Conservation (phyloP, 2,329 filamentous ascomycete genomes). For the Fusarium sp. region DNA sequence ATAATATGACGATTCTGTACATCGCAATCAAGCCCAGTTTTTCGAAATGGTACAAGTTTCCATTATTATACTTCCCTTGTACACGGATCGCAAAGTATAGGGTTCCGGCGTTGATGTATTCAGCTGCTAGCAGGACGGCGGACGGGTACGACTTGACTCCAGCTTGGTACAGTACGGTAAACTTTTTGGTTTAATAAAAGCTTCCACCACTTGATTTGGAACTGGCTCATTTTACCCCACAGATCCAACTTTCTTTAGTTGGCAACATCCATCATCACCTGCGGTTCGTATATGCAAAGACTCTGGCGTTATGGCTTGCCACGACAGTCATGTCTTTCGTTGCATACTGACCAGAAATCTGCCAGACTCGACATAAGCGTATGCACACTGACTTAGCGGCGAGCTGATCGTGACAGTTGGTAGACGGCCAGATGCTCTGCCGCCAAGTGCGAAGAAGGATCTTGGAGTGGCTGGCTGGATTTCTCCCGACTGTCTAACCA, state of each 20-base stretch:
- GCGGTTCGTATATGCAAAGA: slow-evolving; percentile 25
- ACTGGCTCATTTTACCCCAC: not conserved
- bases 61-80: slow-evolving; percentile 7
- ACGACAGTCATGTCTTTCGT: not conserved
- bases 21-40: not conserved
- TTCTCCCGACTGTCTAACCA: not conserved
- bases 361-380: not conserved
- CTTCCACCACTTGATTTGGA: not conserved
- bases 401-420: not conserved
- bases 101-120: slow-evolving; percentile 1
- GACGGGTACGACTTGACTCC: not conserved
- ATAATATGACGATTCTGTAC: slow-evolving; percentile 7
- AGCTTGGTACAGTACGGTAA: not conserved
- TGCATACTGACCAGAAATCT: not conserved
- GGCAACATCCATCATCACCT: not conserved
- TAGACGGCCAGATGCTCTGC: not conserved
- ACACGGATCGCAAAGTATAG: slow-evolving; percentile 1
- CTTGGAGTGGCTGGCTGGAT: not conserved
- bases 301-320: not conserved
- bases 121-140: not conserved
- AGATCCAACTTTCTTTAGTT: not conserved
- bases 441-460: not conserved
- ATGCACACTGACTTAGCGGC: not conserved
- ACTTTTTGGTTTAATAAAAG: not conserved
- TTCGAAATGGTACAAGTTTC: not conserved